A percentile compares a stretch with the other conserved stretches of the same genome.
phyloP scores from a whole-genome alignment of 345 rosid genomes.

The Acer campestre region DNA sequence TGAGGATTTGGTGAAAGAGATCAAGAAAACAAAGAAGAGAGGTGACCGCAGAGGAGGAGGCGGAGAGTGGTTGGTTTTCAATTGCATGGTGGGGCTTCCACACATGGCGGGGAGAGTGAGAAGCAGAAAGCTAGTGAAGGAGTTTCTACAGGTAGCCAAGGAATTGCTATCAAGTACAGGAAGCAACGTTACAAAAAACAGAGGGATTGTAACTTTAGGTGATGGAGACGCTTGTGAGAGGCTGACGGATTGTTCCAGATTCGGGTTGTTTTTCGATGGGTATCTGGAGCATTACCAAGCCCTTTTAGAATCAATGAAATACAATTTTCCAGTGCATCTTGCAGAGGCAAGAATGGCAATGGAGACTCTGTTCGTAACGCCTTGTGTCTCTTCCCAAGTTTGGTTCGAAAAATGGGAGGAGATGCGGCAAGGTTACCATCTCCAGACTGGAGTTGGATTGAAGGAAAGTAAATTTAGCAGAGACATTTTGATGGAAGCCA shows the following conservation, averaged over 20 bases:
- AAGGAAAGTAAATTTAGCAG: conserved; percentile 30
- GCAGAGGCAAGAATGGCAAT: conserved; percentile 46
- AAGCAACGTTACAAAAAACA: background rate
- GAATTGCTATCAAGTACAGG: conserved; percentile 9
- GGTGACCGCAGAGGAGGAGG: background rate
- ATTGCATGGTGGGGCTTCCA: conserved; percentile 53
- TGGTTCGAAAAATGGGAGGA: conserved; percentile 49
- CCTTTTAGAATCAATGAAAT: conserved; percentile 42
- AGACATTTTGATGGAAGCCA: conserved; percentile 38
- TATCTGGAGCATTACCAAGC: conserved; percentile 35
- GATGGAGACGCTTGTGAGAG: conserved; percentile 36
- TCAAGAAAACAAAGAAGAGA: conserved; percentile 30
- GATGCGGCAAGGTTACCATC: conserved; percentile 13
- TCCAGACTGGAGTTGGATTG: conserved; percentile 11
- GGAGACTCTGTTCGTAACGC: conserved; percentile 49
- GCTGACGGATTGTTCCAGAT: conserved; percentile 10
- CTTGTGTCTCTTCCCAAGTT: conserved; percentile 33
- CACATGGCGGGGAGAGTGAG: conserved; percentile 41
- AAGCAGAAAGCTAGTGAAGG: conserved; percentile 31
- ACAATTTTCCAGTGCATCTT: conserved; percentile 29
- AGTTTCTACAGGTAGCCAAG: conserved; percentile 37
- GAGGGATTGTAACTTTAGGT: conserved; percentile 38
- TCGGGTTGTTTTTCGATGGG: conserved; percentile 40
- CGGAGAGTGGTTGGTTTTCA: conserved; percentile 46
- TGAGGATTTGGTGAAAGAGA: conserved; percentile 33